Percentiles rank a stretch among this genome's conserved stretches.
Conservation (phyloP, 495 filamentous ascomycete genomes). For the Tricharina praecox region DNA sequence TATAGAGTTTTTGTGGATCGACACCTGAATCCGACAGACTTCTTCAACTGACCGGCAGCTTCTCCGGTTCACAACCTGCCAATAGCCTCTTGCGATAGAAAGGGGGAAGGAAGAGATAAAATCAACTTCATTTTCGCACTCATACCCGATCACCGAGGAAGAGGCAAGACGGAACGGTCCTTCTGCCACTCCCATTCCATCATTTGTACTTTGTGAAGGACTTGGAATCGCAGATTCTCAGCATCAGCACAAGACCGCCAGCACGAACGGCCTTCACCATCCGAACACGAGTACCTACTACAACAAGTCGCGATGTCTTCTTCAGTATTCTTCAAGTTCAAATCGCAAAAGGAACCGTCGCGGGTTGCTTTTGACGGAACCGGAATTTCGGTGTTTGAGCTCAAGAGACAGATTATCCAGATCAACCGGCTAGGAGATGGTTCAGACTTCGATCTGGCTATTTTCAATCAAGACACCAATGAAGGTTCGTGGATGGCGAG, state of each 20-base stretch:
- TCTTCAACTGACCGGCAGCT: constrained; percentile 1
- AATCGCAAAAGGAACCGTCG: constrained; percentile 89
- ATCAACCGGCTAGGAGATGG: constrained; percentile 87
- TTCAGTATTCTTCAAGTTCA: constrained; percentile 99
- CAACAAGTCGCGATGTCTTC: constrained; percentile 60
- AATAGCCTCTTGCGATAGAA: too few relatives aligned
- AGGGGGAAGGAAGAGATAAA: constrained; percentile 1
- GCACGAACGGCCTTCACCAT: too few relatives aligned
- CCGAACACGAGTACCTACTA: too few relatives aligned
- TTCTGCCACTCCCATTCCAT: background rate
- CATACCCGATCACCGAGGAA: background rate
- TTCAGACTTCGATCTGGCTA: constrained; percentile 86
- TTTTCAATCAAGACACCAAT: constrained; percentile 75
- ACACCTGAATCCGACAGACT: background rate
- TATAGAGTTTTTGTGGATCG: constrained; percentile 3
- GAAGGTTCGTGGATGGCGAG: constrained; percentile 50
- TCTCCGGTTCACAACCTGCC: too few relatives aligned
- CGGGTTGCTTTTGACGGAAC: constrained; percentile 95
- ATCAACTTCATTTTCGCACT: background rate
- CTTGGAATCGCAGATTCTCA: too few relatives aligned
- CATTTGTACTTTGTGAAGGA: constrained; percentile 4
- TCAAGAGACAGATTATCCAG: constrained; percentile 94
- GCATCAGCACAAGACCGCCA: too few relatives aligned
- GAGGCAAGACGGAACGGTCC: background rate
- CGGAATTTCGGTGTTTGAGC: constrained; percentile 92